Base-by-base conservation (phyloP, 75 land plant species). In the Sequoia sempervirens region DNA sequence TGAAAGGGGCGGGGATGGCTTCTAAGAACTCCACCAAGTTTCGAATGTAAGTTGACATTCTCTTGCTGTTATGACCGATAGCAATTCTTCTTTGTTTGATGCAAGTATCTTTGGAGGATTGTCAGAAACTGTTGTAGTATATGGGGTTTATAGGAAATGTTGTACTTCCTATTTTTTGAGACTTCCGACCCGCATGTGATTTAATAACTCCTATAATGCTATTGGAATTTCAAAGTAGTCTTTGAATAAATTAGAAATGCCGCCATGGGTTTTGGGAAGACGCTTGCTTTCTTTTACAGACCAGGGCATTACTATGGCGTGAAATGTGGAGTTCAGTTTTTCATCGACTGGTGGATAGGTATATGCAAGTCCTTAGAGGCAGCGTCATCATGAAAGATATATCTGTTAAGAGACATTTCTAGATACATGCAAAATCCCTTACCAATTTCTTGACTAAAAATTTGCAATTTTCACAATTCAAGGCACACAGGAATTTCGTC, bases 41-140 rank as follows among this genome's bases (percentile, higher is more conserved):
- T 79, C 81, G 91, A 46, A 87, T 91, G 93, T 91, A 81, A 86
- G 84, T 83, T 40, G 6, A 79, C 40, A 40, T 79, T 79, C 5
- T 40, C 46, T 43, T 18, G n/a, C 80, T 41, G 66, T 61, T 61
- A 20, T 61, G 1, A 61, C 66, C n/a, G 26, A 1, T 13, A 50
- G 26, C 68, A 20, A 5, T 64, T 64, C 68, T 20, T 23, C 28
- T 64, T 4, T 23, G 5, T 64, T 64, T 4, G 8, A 64, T 23
- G 26, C n/a, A 64, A 64, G 28, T 23, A 64, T 34, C 0, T 64
- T 26, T 26, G 68, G 7, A 64, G n/a, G 68, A 64, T 18, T 64
- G 68, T 26, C 23, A 4, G 68, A 64, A 64, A 26, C 1, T 64
- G 28, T 26, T 64, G 68, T 23, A 26, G 9, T 28, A 14, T 23